Evolutionary conservation across 2,329 filamentous ascomycete genomes (phyloP), one percentile per base, ranked within the genome.

Genomic region (Botryotinia narcissicola): DNA sequence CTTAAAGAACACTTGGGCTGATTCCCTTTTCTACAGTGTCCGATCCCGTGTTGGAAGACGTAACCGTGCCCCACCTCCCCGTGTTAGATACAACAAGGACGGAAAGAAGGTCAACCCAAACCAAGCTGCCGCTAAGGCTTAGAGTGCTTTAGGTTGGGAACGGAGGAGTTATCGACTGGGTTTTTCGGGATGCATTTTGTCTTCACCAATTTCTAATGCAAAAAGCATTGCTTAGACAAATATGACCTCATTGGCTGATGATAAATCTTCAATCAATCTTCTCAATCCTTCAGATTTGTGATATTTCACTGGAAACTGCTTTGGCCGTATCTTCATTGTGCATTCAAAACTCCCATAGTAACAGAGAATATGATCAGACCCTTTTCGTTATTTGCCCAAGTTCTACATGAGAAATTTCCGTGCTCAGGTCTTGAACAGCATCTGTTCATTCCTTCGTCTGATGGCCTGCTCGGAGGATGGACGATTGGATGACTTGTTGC

Each of bases 31-130:
- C 74, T 77, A 80, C 82, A 98, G 96, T 92, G 96, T 99, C 85
- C 96, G 96, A 83, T 99, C 96, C 80, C 91, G 93, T 81, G 95
- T 93, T 84, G 96, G 97, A 82, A 95, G 96, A 86, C 96, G 96
- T 87, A 99, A 99, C 93, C 94, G 96, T 86, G 95, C 95, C 82
- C 97, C 96, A 83, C 96, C 96, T 81, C 96, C 96, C 84, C 91
- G 96, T 84, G 95, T 99, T 83, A 90, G 96, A 83, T 99, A 97
- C 94, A 99, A 99, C 93, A 98, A 98, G 92, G 96, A 99, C 84
- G 95, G 95, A 90, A 99, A 99, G 94, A 99, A 99, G 93, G 91
- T 99, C 85, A 92, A 91, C 85, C 80, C 80, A 60, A 81, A 81
- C 76, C 79, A 81, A 75, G 80, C 80, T 67, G 79, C 79, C 74